These are phyloP conservation scores for Penicillium sp. DNA, from an alignment of 2,329 filamentous ascomycete species.

Conservation along the genomic window DNA sequence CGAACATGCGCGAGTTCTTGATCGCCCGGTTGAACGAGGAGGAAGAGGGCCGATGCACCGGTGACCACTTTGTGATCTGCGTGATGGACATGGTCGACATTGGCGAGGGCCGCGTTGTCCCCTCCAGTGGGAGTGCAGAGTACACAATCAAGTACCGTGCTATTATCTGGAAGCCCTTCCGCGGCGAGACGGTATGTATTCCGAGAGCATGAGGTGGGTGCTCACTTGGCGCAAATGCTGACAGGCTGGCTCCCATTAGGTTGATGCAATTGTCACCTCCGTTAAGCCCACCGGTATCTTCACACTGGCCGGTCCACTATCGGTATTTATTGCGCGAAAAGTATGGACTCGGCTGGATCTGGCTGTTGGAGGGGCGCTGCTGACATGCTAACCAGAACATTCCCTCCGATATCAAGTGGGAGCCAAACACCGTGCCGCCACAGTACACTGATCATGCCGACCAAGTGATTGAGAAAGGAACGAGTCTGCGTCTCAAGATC, in stretches of 20 bases:
- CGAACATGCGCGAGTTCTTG: conserved; percentile 88
- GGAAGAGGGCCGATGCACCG: conserved; percentile 92
- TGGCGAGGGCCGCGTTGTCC: conserved; percentile 87
- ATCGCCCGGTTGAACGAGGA: conserved; percentile 87
- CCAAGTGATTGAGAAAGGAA: conserved; percentile 88
- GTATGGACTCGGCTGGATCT: conserved; percentile 54
- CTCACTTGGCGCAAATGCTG: conserved; percentile 23
- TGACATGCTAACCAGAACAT: conserved; percentile 55
- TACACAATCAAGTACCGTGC: conserved; percentile 95
- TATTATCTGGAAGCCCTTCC: conserved; percentile 97
- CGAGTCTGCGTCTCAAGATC: conserved; percentile 90
- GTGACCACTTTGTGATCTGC: conserved; percentile 95
- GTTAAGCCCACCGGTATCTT: conserved; percentile 90
- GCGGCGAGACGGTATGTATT: conserved; percentile 87
- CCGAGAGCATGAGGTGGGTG: conserved; percentile 8
- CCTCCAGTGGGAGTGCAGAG: conserved; percentile 86
- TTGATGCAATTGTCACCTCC: conserved; percentile 89
- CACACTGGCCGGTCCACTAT: conserved; percentile 51
- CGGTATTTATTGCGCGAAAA: conserved; percentile 62
- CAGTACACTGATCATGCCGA: conserved; percentile 96
- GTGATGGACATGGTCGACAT: conserved; percentile 97
- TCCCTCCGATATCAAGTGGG: conserved; percentile 87
- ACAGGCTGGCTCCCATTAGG: conserved; percentile 54
- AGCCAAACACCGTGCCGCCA: conserved; percentile 92
- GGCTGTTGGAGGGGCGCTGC: not conserved